A percentile compares a stretch with the other conserved stretches of the same genome.
Conservation (phyloP, 108 stramenopile genomes). For the Cyclotella sp. region DNA sequence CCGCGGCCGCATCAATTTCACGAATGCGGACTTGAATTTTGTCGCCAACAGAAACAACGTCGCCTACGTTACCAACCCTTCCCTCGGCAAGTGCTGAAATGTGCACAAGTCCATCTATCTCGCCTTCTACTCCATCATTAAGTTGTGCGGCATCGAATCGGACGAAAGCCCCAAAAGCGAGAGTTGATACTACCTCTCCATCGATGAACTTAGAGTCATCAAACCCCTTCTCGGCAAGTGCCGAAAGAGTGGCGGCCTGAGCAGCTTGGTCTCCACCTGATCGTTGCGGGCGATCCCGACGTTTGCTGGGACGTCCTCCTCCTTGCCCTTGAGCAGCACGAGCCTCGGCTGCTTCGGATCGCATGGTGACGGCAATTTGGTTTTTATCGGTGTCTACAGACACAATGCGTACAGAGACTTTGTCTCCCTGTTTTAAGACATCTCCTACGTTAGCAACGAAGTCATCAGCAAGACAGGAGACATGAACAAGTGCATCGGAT, state of each 20-base stretch:
- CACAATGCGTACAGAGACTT: conserved; percentile 88
- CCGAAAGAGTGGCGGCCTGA: conserved; percentile 64
- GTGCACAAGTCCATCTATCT: conserved; percentile 89
- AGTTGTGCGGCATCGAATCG: conserved; percentile 80
- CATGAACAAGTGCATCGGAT: conserved; percentile 93
- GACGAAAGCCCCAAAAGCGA: conserved; percentile 95
- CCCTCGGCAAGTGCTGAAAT: conserved; percentile 80
- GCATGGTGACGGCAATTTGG: conserved; percentile 85
- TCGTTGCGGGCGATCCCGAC: conserved; percentile 60
- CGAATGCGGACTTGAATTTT: conserved; percentile 86
- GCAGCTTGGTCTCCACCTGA: conserved; percentile 65
- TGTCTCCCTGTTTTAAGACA: conserved; percentile 84
- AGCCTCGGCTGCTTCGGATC: conserved; percentile 77
- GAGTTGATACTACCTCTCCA: conserved; percentile 87
- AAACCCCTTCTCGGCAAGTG: conserved; percentile 80
- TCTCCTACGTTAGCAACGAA: conserved; percentile 87
- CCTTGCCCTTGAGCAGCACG: conserved; percentile 52
- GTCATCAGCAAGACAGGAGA: conserved; percentile 89
- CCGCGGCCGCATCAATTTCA: conserved; percentile 61
- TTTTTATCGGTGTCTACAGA: conserved; percentile 88
- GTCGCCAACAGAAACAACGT: conserved; percentile 72
- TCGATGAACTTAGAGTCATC: conserved; percentile 80
- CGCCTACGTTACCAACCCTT: conserved; percentile 62
- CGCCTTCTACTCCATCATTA: conserved; percentile 73
- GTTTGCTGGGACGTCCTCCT: conserved; percentile 42